Percentiles rank a stretch among this genome's conserved stretches.
Evolutionary conservation across 805 yeast species (phyloP).

Genomic region (Candida awuae): DNA sequence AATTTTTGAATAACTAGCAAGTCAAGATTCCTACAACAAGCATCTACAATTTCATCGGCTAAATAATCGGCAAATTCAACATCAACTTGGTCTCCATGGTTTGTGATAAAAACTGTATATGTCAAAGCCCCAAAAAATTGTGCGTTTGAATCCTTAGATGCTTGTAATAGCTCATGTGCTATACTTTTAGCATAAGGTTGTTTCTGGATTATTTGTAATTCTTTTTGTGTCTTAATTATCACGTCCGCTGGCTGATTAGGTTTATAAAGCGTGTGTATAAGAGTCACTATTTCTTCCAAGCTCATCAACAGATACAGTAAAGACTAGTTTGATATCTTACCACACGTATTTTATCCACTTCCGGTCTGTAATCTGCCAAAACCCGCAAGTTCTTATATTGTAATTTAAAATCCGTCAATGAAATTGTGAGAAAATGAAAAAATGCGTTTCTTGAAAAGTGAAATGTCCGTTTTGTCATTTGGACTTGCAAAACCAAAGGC

Average conservation of each 20-base stretch:
- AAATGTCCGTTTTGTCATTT: too few species aligned
- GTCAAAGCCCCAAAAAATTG: conserved; percentile 81
- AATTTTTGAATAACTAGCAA: conserved; percentile 11
- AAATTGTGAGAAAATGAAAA: too few species aligned
- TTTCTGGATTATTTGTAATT: conserved; percentile 52
- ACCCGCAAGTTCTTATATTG: too few species aligned
- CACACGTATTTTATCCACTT: too few species aligned
- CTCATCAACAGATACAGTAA: too few species aligned
- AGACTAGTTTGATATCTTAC: too few species aligned
- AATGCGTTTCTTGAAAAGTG: background rate
- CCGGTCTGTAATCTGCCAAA: too few species aligned
- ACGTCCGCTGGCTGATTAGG: conserved; percentile 31
- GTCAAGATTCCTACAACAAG: conserved; percentile 2
- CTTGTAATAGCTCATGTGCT: conserved; percentile 46
- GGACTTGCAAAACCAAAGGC: too few species aligned
- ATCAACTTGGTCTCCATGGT: conserved; percentile 7
- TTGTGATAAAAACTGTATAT: conserved; percentile 40
- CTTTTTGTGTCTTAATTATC: conserved; percentile 40
- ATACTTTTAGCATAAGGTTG: conserved; percentile 47
- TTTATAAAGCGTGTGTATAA: conserved; percentile 38
- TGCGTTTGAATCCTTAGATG: conserved; percentile 35
- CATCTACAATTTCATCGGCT: conserved; percentile 6
- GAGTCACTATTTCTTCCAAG: conserved; percentile 7
- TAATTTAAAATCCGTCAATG: too few species aligned
- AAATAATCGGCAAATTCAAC: background rate